Evolutionary conservation across 1,139 yeast genomes (phyloP).

Genomic region (Diutina neorugosa): DNA sequence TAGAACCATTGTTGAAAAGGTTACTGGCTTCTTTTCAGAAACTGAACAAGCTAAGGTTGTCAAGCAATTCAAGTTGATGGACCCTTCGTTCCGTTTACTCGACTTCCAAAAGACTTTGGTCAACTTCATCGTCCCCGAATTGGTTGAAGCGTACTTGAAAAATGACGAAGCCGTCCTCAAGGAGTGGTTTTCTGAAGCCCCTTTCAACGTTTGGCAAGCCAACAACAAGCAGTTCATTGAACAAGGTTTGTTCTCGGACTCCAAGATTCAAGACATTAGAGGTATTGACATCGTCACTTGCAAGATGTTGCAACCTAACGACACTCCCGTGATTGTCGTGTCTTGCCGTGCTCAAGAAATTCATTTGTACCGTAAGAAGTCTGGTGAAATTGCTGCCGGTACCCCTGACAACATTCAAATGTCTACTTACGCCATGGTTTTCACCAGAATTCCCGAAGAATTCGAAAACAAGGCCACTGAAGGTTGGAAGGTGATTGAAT

Average conservation of each 20-base stretch:
- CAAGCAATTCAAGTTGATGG: conserved; percentile 77
- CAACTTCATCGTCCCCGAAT: conserved; percentile 89
- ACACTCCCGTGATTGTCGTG: conserved; percentile 84
- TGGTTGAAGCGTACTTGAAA: conserved; percentile 87
- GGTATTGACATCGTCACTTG: conserved; percentile 91
- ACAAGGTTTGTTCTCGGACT: conserved; percentile 87
- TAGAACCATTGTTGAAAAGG: conserved; percentile 69
- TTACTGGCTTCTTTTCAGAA: conserved; percentile 86
- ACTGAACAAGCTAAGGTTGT: conserved; percentile 92
- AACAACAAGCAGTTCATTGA: conserved; percentile 87
- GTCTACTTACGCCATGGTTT: conserved; percentile 92
- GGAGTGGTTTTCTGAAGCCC: conserved; percentile 94
- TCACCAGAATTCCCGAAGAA: conserved; percentile 87
- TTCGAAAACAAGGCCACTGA: conserved; percentile 84
- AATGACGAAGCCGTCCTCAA: conserved; percentile 80
- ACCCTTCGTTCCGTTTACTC: conserved; percentile 75
- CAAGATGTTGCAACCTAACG: conserved; percentile 81
- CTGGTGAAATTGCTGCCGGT: conserved; percentile 95
- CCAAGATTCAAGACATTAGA: conserved; percentile 84
- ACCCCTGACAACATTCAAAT: conserved; percentile 86
- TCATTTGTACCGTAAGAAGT: conserved; percentile 79
- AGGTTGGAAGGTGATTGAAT: conserved; percentile 95
- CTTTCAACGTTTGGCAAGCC: conserved; percentile 89
- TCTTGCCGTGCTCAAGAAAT: conserved; percentile 97
- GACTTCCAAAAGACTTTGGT: conserved; percentile 77